Conservation (phyloP, 2,329 filamentous ascomycete species). For the Alternaria sp. region DNA sequence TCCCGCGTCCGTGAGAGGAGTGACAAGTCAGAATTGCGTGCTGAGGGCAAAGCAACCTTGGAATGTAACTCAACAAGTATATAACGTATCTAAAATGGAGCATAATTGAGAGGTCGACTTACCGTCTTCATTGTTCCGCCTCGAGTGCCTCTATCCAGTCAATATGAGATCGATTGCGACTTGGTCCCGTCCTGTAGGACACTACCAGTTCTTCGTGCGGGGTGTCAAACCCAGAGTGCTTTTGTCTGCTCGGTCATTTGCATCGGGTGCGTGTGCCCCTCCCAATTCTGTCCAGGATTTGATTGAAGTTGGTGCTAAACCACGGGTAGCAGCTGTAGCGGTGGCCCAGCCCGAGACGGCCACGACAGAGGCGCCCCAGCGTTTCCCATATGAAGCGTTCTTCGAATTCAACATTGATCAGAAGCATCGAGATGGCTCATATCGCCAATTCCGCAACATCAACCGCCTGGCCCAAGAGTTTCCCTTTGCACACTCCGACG, state of each 20-base stretch:
- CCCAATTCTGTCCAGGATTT: not conserved
- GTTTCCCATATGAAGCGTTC: not conserved
- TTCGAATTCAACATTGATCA: not conserved
- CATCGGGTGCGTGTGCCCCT: not conserved
- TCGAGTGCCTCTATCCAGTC: not conserved
- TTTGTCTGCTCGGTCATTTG: not conserved
- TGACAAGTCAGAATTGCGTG: not conserved
- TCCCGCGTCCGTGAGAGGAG: not conserved
- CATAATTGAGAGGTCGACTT: not conserved
- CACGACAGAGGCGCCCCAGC: not conserved
- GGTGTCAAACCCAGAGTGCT: not conserved
- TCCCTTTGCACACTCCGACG: not conserved
- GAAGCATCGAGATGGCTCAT: not conserved
- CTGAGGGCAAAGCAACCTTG: not conserved
- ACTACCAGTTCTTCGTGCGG: not conserved
- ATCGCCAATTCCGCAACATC: not conserved
- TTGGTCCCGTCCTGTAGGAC: not conserved
- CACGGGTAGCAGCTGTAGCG: not conserved
- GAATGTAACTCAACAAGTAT: not conserved
- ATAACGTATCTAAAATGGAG: not conserved
- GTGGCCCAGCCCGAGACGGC: not conserved
- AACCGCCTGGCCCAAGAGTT: not conserved
- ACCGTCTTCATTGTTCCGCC: not conserved
- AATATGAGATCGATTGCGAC: not conserved
- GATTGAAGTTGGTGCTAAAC: not conserved